Percentiles rank a stretch among this genome's conserved stretches.
phyloP scores from a whole-genome alignment of 2,329 filamentous ascomycete genomes.

The Pseudogymnoascus pannorum region DNA sequence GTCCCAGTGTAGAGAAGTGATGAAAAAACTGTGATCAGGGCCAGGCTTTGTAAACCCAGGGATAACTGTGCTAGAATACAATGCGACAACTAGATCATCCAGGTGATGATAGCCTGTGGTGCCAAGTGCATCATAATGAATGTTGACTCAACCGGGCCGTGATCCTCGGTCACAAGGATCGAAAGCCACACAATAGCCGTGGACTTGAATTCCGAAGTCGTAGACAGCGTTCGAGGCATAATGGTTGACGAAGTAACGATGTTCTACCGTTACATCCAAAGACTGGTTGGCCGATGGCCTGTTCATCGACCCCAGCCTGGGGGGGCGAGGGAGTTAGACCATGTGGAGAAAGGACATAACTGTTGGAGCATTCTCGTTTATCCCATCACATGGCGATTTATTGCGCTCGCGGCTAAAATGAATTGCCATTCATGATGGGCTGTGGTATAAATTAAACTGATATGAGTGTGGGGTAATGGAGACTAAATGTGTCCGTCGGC shows the following conservation, averaged over 20 bases:
- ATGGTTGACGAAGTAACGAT: background rate
- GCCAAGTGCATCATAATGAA: background rate
- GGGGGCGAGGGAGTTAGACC: background rate
- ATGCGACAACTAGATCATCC: background rate
- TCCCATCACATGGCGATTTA: conserved; percentile 1
- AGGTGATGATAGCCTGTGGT: background rate
- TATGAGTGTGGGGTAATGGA: background rate
- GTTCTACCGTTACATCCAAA: background rate
- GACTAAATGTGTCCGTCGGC: background rate
- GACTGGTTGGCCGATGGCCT: background rate
- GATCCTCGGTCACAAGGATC: background rate
- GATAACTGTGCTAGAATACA: background rate
- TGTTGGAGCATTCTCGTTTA: background rate
- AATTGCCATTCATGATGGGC: background rate
- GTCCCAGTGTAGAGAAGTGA: background rate
- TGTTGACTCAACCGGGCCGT: background rate
- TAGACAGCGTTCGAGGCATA: background rate
- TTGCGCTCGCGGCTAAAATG: background rate
- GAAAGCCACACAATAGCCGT: background rate
- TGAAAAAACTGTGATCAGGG: background rate
- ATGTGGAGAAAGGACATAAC: background rate
- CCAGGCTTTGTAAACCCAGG: background rate
- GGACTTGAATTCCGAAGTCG: background rate
- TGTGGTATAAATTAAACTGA: background rate
- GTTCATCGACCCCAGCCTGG: background rate